Conservation (phyloP, 768 basidiomycete genomes). For the Russula dissimulans region DNA sequence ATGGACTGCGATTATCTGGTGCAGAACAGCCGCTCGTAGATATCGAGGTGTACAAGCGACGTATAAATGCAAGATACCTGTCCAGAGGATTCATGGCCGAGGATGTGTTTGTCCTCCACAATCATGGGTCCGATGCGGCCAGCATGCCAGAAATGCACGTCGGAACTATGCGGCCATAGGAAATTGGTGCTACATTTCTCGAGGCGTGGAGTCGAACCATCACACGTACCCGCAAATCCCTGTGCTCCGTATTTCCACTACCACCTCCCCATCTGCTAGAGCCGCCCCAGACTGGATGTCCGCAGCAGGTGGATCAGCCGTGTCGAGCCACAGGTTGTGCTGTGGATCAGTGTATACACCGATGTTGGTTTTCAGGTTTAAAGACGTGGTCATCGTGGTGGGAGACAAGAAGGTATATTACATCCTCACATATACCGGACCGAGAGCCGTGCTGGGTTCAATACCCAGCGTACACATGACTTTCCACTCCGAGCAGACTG, state of each 20-base stretch:
- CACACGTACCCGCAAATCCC: slow-evolving; percentile 56
- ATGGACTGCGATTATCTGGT: slow-evolving; percentile 6
- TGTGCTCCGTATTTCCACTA: slow-evolving; percentile 57
- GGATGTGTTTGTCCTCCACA: slow-evolving; percentile 44
- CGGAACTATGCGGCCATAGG: slow-evolving; percentile 37
- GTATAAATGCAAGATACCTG: slow-evolving; percentile 30
- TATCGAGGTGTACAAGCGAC: neutral
- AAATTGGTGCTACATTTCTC: neutral
- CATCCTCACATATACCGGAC: neutral
- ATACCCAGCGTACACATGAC: slow-evolving; percentile 8
- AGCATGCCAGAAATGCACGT: slow-evolving; percentile 69
- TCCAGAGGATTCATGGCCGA: slow-evolving; percentile 61
- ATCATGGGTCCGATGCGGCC: slow-evolving; percentile 63
- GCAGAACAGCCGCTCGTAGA: neutral
- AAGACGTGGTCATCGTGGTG: neutral
- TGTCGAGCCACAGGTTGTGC: slow-evolving; percentile 22
- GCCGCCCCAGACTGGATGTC: slow-evolving; percentile 9
- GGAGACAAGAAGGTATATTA: neutral
- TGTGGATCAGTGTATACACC: slow-evolving; percentile 19
- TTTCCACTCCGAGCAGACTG: slow-evolving; percentile 25
- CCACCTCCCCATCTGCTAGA: slow-evolving; percentile 41
- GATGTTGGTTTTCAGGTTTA: slow-evolving; percentile 16
- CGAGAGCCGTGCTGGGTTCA: neutral
- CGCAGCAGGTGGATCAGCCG: slow-evolving; percentile 23
- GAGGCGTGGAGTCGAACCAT: neutral